A percentile compares a stretch with the other conserved stretches of the same genome.
phyloP scores from a whole-genome alignment of 148 eudicot genomes.

The Hydrangea macrophylla region DNA sequence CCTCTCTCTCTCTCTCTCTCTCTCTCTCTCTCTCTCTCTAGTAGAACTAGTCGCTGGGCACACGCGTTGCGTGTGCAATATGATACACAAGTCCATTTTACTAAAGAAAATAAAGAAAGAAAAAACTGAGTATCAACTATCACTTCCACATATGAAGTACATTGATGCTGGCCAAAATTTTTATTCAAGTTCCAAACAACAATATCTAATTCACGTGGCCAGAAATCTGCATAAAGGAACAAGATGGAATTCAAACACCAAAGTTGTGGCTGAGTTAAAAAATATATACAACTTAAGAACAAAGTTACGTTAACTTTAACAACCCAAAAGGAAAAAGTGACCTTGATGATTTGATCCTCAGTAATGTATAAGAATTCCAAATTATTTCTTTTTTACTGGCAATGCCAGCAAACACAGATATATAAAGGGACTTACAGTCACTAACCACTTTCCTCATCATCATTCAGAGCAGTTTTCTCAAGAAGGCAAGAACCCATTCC shows the following conservation, averaged over 20 bases:
- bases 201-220: not conserved
- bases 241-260: not conserved
- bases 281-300: no score
- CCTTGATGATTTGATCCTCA: no score
- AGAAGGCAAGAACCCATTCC: conserved; percentile 97
- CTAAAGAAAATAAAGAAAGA: not conserved
- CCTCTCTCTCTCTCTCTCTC: no score
- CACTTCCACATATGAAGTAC: not conserved
- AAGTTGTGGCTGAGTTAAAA: not conserved
- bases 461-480: conserved; percentile 83
- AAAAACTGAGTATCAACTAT: not conserved
- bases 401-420: not conserved
- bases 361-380: not conserved
- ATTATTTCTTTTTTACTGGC: not conserved
- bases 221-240: not conserved
- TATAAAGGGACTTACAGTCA: not conserved
- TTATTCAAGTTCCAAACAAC: not conserved
- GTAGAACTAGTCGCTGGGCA: no score
- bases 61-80: no score
- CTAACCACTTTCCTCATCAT: conserved; percentile 94
- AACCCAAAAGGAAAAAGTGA: no score
- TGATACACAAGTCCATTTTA: not conserved
- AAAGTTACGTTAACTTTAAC: no score
- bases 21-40: no score
- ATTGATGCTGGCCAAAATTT: not conserved